Percentiles rank a stretch among this genome's conserved stretches.
phyloP scores from a whole-genome alignment of 1,284 basidiomycete species.

The Trametes versicolor region DNA sequence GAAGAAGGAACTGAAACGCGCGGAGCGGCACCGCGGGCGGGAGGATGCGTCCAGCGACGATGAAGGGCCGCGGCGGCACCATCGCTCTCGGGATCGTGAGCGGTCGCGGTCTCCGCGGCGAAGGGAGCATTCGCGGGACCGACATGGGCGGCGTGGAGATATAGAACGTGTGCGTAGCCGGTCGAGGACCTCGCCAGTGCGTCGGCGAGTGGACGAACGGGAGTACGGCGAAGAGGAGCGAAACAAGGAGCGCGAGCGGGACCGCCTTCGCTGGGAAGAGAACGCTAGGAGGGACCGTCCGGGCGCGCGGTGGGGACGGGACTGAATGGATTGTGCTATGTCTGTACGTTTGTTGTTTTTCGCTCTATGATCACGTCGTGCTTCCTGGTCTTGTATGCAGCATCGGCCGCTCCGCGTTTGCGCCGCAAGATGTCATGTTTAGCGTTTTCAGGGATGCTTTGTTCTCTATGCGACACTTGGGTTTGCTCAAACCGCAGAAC shows the following conservation, averaged over 20 bases:
- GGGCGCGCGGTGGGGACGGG: constrained; percentile 41
- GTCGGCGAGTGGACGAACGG: constrained; percentile 34
- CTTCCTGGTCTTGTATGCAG: not conserved
- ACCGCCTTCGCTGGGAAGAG: constrained; percentile 62
- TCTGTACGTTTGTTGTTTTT: constrained; percentile 5
- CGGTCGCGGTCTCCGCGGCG: constrained; percentile 28
- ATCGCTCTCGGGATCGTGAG: constrained; percentile 44
- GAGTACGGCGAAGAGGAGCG: constrained; percentile 55
- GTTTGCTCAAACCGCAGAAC: too few relatives aligned
- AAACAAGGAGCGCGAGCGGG: constrained; percentile 60
- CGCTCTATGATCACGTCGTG: constrained; percentile 2
- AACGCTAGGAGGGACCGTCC: constrained; percentile 50
- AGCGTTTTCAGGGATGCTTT: too few relatives aligned
- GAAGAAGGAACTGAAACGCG: constrained; percentile 55
- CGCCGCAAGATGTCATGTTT: too few relatives aligned
- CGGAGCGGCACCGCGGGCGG: constrained; percentile 44
- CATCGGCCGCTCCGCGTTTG: too few relatives aligned
- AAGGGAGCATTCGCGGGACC: constrained; percentile 40
- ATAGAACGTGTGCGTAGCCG: constrained; percentile 30
- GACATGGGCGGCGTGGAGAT: constrained; percentile 34
- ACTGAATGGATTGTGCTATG: constrained; percentile 30
- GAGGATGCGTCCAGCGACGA: constrained; percentile 28
- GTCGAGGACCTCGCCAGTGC: constrained; percentile 41
- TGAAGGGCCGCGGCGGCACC: constrained; percentile 29
- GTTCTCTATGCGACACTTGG: too few relatives aligned